phyloP scores from a whole-genome alignment of 257 asterid species.

The Gentiana straminea region DNA sequence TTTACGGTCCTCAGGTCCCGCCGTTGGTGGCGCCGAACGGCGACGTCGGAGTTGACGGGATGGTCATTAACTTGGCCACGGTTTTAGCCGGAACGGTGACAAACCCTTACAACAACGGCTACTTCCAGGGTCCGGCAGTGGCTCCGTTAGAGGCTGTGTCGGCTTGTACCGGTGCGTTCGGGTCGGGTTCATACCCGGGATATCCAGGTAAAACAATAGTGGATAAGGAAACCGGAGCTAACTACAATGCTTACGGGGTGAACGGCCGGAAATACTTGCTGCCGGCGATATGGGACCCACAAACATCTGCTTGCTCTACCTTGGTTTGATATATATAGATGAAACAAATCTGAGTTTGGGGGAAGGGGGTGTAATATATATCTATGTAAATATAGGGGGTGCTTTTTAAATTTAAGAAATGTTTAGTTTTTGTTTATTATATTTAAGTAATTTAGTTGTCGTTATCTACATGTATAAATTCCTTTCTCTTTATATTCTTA shows the following conservation, averaged over 20 bases:
- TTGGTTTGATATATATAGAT: constrained; percentile 30
- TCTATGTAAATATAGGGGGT: constrained; percentile 24
- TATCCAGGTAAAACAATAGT: constrained; percentile 43
- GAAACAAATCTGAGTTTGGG: too few relatives aligned
- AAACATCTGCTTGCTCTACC: constrained; percentile 49
- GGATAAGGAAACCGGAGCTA: constrained; percentile 47
- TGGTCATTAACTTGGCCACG: constrained; percentile 58
- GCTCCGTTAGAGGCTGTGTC: constrained; percentile 81
- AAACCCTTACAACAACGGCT: constrained; percentile 59
- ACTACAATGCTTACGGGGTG: constrained; percentile 64
- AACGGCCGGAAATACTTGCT: constrained; percentile 53
- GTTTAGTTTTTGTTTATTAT: too few relatives aligned
- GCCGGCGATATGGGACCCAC: constrained; percentile 96
- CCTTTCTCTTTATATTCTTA: too few relatives aligned
- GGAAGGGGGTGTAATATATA: neutral
- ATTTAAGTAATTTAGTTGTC: too few relatives aligned
- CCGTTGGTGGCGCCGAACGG: constrained; percentile 64
- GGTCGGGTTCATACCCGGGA: constrained; percentile 70
- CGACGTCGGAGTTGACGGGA: constrained; percentile 69
- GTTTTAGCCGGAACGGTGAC: constrained; percentile 73
- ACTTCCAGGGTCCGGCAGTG: constrained; percentile 60
- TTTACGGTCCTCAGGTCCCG: constrained; percentile 69
- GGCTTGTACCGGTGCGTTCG: constrained; percentile 64
- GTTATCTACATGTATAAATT: too few relatives aligned
- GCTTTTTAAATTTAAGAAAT: too few relatives aligned